Evolutionary conservation across 371 early-diverging fungal species (phyloP).

Genomic region (Rhizomucor pusillus): DNA sequence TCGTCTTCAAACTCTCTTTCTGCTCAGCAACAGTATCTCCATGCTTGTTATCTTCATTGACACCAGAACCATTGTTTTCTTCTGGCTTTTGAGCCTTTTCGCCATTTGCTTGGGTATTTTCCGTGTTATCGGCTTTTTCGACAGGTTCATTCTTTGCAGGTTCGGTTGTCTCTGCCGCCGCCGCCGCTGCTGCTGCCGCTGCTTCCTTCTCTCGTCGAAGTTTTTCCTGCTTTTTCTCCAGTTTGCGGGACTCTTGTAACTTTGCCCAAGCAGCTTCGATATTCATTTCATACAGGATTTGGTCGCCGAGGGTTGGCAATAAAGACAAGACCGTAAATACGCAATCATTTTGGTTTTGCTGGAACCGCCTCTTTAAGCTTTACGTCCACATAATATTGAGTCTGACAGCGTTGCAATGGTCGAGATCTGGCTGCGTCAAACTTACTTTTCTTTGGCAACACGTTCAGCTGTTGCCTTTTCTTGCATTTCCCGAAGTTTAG

Average conservation of each 20-base stretch:
- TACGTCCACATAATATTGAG: background rate
- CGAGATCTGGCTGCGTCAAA: background rate
- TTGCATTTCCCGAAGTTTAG: slow-evolving; percentile 71
- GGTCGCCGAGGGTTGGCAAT: slow-evolving; percentile 76
- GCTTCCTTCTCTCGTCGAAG: slow-evolving; percentile 13
- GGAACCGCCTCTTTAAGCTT: slow-evolving; percentile 85
- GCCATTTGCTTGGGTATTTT: slow-evolving; percentile 4
- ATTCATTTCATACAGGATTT: slow-evolving; percentile 72
- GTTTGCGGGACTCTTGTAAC: slow-evolving; percentile 58
- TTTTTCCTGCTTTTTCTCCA: slow-evolving; percentile 26
- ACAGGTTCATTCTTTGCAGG: slow-evolving; percentile 5
- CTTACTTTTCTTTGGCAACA: slow-evolving; percentile 78
- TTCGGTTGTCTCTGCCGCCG: background rate
- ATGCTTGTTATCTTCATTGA: slow-evolving; percentile 3
- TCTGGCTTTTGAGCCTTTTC: too few species aligned
- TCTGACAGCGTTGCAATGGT: background rate
- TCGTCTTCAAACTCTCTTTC: slow-evolving; percentile 4
- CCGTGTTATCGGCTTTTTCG: slow-evolving; percentile 8
- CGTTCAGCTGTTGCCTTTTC: slow-evolving; percentile 59
- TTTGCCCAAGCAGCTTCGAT: slow-evolving; percentile 74
- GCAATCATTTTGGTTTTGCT: slow-evolving; percentile 92
- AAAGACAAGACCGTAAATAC: slow-evolving; percentile 77
- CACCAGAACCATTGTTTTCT: too few species aligned
- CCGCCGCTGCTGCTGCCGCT: slow-evolving; percentile 9
- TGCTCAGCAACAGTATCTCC: background rate